Evolutionary conservation across 768 basidiomycete species (phyloP).

Genomic region (Pisolithus sp.): DNA sequence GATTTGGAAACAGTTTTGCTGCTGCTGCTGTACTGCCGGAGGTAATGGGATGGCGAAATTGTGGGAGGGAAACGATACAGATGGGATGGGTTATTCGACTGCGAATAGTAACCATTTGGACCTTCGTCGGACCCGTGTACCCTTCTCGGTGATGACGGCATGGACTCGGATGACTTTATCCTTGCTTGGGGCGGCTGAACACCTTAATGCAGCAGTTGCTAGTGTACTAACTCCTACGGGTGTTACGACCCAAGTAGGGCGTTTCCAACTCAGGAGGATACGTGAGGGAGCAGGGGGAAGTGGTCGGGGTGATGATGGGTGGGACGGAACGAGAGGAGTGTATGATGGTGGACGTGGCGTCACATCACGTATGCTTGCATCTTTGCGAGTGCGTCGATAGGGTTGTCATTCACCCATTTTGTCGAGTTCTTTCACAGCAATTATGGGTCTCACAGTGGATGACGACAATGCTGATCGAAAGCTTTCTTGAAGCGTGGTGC

Average conservation of each 20-base stretch:
- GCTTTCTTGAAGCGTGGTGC: too few species aligned
- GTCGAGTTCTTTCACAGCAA: too few species aligned
- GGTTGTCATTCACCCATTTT: too few species aligned
- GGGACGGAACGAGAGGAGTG: slow-evolving; percentile 27
- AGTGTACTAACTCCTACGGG: too few species aligned
- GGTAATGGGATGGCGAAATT: too few species aligned
- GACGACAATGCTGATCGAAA: too few species aligned
- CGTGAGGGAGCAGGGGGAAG: slow-evolving; percentile 32
- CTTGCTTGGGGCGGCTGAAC: slow-evolving; percentile 44
- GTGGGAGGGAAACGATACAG: too few species aligned
- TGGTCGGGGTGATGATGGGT: slow-evolving; percentile 33
- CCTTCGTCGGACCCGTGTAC: slow-evolving; percentile 12
- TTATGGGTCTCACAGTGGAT: too few species aligned
- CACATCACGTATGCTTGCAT: too few species aligned
- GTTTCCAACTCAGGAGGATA: slow-evolving; percentile 47
- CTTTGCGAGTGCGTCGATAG: too few species aligned
- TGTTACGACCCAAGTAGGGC: slow-evolving; percentile 26
- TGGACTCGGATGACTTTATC: slow-evolving; percentile 54
- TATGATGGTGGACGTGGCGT: slow-evolving; percentile 28
- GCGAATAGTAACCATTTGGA: slow-evolving; percentile 4
- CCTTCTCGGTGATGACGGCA: slow-evolving; percentile 22
- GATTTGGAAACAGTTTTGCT: too few species aligned
- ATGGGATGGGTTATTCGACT: not conserved
- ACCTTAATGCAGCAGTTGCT: slow-evolving; percentile 3
- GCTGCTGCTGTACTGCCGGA: too few species aligned